Base-by-base conservation (phyloP, 2,329 filamentous ascomycete genomes). In the Monosporascus sp. region DNA sequence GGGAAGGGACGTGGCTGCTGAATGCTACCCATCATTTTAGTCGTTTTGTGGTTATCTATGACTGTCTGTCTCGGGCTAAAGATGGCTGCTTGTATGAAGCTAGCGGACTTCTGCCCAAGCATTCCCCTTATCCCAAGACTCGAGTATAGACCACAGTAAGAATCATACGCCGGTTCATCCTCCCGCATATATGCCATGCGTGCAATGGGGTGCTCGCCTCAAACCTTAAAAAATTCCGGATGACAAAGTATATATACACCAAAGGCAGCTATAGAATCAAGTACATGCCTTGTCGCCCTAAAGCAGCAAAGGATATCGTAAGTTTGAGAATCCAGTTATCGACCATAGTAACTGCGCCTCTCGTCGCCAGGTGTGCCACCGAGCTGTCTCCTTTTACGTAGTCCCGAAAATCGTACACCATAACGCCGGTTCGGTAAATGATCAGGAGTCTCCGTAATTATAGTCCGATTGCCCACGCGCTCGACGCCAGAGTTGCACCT, bases 401-500 rank as follows among this genome's bases (percentile, higher is more conserved):
- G 20, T 26, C 43, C 24, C 16, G 8, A 24, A 5, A 11, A 14
- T 24, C 7, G 22, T 46, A 27, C 24, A 26, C 43, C 43, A 46
- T 26, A 20, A 46, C 24, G 24, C 43, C 43, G 4, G n/a, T 31
- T 26, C 9, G 2, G n/a, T 14, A 27, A 26, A 46, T 7, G 8
- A 26, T 4, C 9, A 22, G 4, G 11, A 7, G 20, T 49, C 9
- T 14, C 7, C 31, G 31, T 9, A 9, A 41, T 52, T 34, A 60
- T 50, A 59, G 14, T 22, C 53, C 50, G 22, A 46, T 34, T 20
- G 56, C 37, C 52, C 58, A 60, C 6, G 49, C 43, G 24, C 55
- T 52, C 7, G 45, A 50, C 9, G 38, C 48, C 8, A 61, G 49
- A 7, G 48, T 50, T 40, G 49, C 49, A 22, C 50, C 46, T 20